Conservation (phyloP, 768 basidiomycete species). For the Amanita pallidorosea region DNA sequence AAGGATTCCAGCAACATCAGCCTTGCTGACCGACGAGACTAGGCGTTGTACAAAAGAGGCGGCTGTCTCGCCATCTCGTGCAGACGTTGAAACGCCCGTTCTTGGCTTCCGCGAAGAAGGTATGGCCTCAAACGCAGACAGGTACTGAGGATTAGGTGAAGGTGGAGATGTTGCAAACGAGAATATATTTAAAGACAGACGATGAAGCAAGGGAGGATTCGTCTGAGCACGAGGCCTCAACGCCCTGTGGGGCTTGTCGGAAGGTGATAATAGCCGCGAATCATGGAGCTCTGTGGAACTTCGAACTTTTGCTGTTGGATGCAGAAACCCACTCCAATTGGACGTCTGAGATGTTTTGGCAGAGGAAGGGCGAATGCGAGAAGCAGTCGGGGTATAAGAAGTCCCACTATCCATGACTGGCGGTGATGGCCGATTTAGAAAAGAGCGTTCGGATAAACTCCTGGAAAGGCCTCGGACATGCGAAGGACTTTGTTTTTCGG, state of each 20-base stretch:
- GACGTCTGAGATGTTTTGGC: not conserved
- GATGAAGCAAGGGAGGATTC: slow-evolving; percentile 60
- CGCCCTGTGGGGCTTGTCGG: not conserved
- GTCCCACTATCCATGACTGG: not conserved
- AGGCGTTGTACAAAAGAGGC: slow-evolving; percentile 62
- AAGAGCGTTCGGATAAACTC: slow-evolving; percentile 4
- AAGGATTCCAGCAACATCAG: slow-evolving; percentile 70
- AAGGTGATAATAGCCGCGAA: not conserved
- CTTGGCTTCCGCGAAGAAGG: slow-evolving; percentile 32
- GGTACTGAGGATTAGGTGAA: slow-evolving; percentile 10
- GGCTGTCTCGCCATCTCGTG: slow-evolving; percentile 50
- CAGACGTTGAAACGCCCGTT: slow-evolving; percentile 38
- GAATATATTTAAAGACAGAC: slow-evolving; percentile 59
- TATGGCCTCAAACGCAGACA: slow-evolving; percentile 21
- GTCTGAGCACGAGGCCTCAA: slow-evolving; percentile 36
- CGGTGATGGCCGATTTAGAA: slow-evolving; percentile 1
- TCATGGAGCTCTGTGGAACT: slow-evolving; percentile 1
- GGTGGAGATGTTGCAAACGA: slow-evolving; percentile 28
- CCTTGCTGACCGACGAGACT: slow-evolving; percentile 51
- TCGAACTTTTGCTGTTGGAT: not conserved
- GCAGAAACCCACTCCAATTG: not conserved
- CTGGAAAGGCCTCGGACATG: slow-evolving; percentile 7
- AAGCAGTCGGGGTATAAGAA: not conserved
- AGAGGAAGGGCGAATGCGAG: not conserved
- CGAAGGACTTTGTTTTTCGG: slow-evolving; percentile 10